Percentiles rank a stretch among this genome's conserved stretches.
Conservation (phyloP, 2,329 filamentous ascomycete species). For the Blastomyces gilchristii region DNA sequence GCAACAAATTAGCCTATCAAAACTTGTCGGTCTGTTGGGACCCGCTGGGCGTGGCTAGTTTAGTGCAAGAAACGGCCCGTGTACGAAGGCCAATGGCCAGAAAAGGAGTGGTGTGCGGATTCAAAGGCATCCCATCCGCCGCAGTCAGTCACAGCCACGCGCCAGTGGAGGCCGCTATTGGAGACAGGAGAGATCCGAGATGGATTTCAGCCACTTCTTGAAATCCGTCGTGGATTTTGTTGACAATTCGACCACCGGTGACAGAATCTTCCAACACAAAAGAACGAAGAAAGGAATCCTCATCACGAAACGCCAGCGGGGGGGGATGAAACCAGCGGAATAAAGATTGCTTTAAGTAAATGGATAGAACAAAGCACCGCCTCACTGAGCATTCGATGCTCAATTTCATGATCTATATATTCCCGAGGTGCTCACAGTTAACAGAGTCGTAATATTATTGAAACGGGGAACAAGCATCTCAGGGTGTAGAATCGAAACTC, state of each 20-base stretch:
- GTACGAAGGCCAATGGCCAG: not conserved
- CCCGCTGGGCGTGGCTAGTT: conserved; percentile 3
- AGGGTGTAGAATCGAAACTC: not conserved
- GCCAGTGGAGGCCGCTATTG: not conserved
- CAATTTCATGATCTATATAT: not conserved
- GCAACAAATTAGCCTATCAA: not conserved
- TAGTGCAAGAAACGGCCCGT: not conserved
- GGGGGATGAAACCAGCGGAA: not conserved
- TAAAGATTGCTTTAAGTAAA: not conserved
- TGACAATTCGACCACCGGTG: not conserved
- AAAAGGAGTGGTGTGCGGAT: not conserved
- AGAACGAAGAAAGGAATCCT: not conserved
- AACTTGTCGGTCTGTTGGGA: not conserved
- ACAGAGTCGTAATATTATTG: not conserved
- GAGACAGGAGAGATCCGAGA: not conserved
- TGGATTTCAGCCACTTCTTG: conserved; percentile 2
- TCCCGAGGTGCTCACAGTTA: not conserved
- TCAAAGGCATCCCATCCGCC: not conserved
- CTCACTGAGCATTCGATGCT: conserved; percentile 1
- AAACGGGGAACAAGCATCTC: not conserved
- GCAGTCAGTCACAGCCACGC: not conserved
- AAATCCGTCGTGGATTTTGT: not conserved
- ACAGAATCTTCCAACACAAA: not conserved
- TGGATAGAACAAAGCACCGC: conserved; percentile 6
- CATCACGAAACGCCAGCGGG: not conserved